Percentiles rank a stretch among this genome's conserved stretches.
Conservation (phyloP, 257 asterid genomes). For the Salvia hispanica region DNA sequence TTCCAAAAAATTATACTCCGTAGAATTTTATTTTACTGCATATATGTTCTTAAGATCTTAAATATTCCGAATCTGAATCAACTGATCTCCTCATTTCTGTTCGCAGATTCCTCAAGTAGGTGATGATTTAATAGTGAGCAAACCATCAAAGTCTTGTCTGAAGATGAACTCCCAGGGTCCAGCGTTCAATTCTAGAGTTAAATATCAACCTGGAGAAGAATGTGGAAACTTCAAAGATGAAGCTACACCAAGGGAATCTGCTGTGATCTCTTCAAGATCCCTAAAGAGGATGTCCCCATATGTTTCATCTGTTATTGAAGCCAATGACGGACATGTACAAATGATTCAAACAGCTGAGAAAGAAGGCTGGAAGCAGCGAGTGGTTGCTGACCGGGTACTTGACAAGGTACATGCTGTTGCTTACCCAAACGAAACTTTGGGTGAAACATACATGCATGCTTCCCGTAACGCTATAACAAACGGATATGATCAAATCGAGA, state of each 20-base stretch:
- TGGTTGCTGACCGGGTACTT: slow-evolving; percentile 40
- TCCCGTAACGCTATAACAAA: slow-evolving; percentile 50
- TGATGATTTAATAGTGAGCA: slow-evolving; percentile 36
- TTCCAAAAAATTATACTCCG: not conserved
- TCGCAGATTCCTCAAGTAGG: slow-evolving; percentile 47
- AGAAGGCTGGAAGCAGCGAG: slow-evolving; percentile 42
- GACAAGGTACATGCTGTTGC: slow-evolving; percentile 78
- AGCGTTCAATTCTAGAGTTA: slow-evolving; percentile 32
- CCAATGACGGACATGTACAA: slow-evolving; percentile 40
- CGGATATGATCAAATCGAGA: slow-evolving; percentile 51
- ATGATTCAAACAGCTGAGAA: slow-evolving; percentile 50
- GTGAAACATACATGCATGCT: slow-evolving; percentile 57
- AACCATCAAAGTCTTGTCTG: slow-evolving; percentile 38
- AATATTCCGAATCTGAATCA: not conserved
- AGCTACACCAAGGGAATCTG: slow-evolving; percentile 41
- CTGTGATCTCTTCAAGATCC: slow-evolving; percentile 45
- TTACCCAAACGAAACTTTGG: slow-evolving; percentile 65
- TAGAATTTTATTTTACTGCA: not conserved
- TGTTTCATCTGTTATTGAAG: slow-evolving; percentile 50
- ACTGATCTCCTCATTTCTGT: slow-evolving; percentile 31
- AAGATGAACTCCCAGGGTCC: slow-evolving; percentile 38
- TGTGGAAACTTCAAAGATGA: slow-evolving; percentile 25
- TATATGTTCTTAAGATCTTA: not conserved
- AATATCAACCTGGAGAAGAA: slow-evolving; percentile 31
- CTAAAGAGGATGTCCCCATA: slow-evolving; percentile 55